Base-by-base conservation (phyloP, 352 stramenopile genomes). In the Albugo laibachii region DNA sequence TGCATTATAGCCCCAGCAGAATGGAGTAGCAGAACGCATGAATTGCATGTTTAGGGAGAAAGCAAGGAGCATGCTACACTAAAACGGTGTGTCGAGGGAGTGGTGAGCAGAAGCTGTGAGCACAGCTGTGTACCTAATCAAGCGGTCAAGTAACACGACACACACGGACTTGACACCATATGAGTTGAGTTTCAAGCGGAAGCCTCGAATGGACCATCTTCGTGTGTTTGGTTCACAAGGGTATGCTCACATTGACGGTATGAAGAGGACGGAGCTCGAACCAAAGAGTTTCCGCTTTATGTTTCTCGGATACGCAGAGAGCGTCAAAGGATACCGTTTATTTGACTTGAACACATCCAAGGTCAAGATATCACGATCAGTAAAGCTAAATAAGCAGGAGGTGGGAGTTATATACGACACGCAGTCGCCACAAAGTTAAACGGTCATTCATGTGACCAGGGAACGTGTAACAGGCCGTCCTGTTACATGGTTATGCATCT, bases 181-280 rank as follows among this genome's bases (percentile, higher is more conserved):
- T 20, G 49, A 69, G 35, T 60, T 24, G 50, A 8, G 0, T 60
- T 53, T 19, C 53, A 51, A 18, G 18, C 36, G 24, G 14, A 50
- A 54, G 11, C 41, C 51, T 12, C 1, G 0, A 2, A 10, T 69
- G 13, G 42, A 47, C 0, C 42, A 61, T 19, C 8, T 64, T 6
- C 46, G 50, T 16, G 61, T 69, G 12, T 63, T 63, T 39, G 56
- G 56, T 1, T 63, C 52, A 3, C 40, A 47, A 1, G 54, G 53
- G 10, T 69, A 62, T 14, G 52, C 55, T 42, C 61, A 63, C 42
- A 66, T 64, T 41, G 52, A 53, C 0, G 50, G 62, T 2, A 54
- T 52, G 12, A 56, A 69, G 36, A 38, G 58, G 1, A 61, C 59
- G 50, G 60, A 69, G 8, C 24, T 31, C 24, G 24, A 31, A 31